phyloP scores from a whole-genome alignment of 345 rosid species.

The Salix suchowensis region DNA sequence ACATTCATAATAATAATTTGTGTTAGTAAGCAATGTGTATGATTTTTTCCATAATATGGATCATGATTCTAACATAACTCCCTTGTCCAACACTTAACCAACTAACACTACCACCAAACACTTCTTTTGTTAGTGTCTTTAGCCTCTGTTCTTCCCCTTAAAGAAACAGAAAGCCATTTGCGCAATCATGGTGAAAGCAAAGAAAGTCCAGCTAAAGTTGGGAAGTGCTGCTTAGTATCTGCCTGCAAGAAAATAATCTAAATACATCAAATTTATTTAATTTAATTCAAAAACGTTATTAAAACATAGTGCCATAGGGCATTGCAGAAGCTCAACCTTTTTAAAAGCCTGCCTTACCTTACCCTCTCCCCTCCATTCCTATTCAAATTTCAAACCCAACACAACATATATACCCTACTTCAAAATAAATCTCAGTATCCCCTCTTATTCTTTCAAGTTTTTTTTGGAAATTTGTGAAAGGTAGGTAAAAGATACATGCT shows the following conservation, averaged over 20 bases:
- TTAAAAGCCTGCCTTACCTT: conserved; percentile 9
- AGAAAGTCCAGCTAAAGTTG: conserved; percentile 20
- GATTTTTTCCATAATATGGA: neutral
- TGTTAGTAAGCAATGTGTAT: conserved; percentile 10
- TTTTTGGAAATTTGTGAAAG: conserved; percentile 1
- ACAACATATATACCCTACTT: neutral
- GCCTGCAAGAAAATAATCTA: too few species aligned
- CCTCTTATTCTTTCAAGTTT: neutral
- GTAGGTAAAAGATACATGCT: neutral
- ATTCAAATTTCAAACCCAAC: conserved; percentile 25
- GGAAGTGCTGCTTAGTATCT: neutral
- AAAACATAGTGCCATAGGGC: fast-evolving
- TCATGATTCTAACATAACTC: conserved; percentile 28
- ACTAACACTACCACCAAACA: conserved; percentile 40
- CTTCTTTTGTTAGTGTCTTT: conserved; percentile 10
- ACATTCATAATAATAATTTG: conserved; percentile 7
- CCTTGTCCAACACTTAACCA: conserved; percentile 51
- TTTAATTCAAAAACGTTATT: too few species aligned
- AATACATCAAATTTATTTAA: too few species aligned
- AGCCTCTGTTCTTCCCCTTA: conserved; percentile 36
- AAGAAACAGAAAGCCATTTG: conserved; percentile 46
- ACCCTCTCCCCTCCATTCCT: conserved; percentile 22
- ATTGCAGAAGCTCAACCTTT: neutral
- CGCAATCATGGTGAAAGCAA: conserved; percentile 30
- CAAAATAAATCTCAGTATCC: neutral